Evolutionary conservation across 2,329 filamentous ascomycete genomes (phyloP).

Genomic region (Penicillium polonicum): DNA sequence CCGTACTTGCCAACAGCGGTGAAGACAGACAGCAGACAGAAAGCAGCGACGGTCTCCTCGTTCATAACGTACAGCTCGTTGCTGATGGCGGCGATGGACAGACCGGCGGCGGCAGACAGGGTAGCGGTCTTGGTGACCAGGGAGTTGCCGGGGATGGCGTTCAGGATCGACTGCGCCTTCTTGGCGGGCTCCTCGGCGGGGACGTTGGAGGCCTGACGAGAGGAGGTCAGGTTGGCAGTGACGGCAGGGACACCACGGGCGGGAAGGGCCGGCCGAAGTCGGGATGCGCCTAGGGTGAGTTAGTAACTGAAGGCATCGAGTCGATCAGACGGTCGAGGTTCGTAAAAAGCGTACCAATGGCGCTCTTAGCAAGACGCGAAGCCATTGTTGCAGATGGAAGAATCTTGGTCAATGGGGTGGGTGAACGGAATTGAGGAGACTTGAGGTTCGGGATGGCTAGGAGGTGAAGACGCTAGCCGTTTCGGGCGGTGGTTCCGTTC

Average conservation of each 20-base stretch:
- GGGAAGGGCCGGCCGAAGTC: slow-evolving; percentile 79
- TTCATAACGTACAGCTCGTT: slow-evolving; percentile 99
- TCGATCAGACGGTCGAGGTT: slow-evolving; percentile 17
- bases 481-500: slow-evolving; percentile 24
- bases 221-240: slow-evolving; percentile 64
- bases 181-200: slow-evolving; percentile 88
- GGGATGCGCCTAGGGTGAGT: slow-evolving; percentile 71
- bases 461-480: slow-evolving; percentile 38
- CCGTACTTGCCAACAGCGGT: slow-evolving; percentile 88
- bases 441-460: slow-evolving; percentile 43
- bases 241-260: slow-evolving; percentile 70
- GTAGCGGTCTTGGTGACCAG: slow-evolving; percentile 95
- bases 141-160: slow-evolving; percentile 87
- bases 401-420: slow-evolving; percentile 49
- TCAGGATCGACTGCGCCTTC: slow-evolving; percentile 94
- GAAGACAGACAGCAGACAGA: slow-evolving; percentile 93
- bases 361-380: slow-evolving; percentile 93
- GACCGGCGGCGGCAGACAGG: slow-evolving; percentile 85
- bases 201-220: slow-evolving; percentile 72
- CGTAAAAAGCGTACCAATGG: slow-evolving; percentile 71
- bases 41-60: slow-evolving; percentile 93
- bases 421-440: slow-evolving; percentile 42
- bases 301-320: slow-evolving; percentile 31
- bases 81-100: slow-evolving; percentile 93
- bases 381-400: slow-evolving; percentile 76